phyloP scores from a whole-genome alignment of 306 rosid species.

The Arachis stenosperma region DNA sequence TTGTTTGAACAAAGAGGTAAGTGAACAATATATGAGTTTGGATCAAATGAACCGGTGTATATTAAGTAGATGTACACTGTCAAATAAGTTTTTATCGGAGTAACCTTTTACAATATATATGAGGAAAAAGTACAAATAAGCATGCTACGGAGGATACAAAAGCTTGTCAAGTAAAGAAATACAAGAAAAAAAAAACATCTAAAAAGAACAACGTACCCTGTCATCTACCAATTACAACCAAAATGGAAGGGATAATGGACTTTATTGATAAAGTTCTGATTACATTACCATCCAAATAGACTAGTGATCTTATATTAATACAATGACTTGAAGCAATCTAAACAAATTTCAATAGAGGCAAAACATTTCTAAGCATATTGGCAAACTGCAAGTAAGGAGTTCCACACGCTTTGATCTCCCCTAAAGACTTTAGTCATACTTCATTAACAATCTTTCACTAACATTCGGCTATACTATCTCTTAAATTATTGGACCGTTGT shows the following conservation, averaged over 20 bases:
- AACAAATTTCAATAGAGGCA: conserved; percentile 6
- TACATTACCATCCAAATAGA: conserved; percentile 6
- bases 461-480: neutral
- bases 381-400: conserved; percentile 6
- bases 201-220: neutral
- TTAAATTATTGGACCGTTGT: neutral
- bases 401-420: neutral
- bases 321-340: neutral
- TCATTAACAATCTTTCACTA: neutral
- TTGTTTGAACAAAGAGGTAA: neutral
- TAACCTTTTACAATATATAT: neutral
- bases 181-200: conserved; percentile 1
- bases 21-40: neutral
- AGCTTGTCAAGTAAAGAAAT: conserved; percentile 8
- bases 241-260: conserved; percentile 16
- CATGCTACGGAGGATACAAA: conserved; percentile 1
- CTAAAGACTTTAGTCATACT: conserved; percentile 7
- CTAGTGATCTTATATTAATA: conserved; percentile 13
- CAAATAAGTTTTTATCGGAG: no score
- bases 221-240: conserved; percentile 1
- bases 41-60: no score
- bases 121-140: neutral
- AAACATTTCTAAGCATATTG: neutral
- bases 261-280: conserved; percentile 3
- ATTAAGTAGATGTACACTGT: no score